Evolutionary conservation across 345 rosid genomes (phyloP), one percentile per base, ranked within the genome.

Genomic region (Cardamine resedifolia): DNA sequence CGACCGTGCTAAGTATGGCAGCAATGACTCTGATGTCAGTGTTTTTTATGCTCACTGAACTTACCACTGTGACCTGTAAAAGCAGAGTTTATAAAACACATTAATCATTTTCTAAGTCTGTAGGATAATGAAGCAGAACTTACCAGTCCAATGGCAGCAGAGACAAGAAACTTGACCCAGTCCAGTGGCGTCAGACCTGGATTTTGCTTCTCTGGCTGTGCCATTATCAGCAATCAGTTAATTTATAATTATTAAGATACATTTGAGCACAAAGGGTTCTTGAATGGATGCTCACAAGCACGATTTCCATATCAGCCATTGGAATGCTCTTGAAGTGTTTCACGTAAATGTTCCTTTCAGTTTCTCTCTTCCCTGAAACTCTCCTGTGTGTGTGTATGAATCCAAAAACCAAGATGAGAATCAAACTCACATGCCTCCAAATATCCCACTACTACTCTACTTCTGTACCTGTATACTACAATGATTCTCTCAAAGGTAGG

Each of bases 291-390:
- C 96, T 85, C 76, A 93, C 94, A 55, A 93, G 93, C 28, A 88
- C 98, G 34, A 93, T 88, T 73, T 93, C 97, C 97, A 88, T 62
- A 78, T 90, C 96, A 52, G 96, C 94, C 97, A 85, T 90, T 59
- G 96, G 93, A 59, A 90, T 90, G 73, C 80, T 85, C 61, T 84
- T 87, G 78, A 93, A 90, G 83, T 90, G 96, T 78, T 93, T 87
- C 69, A 90, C 79, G 15, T 83, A 84, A 33, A 90, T 72, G 47
- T 77, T 81, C 77, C 89, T 71, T 48, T 84, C 88, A 36, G 58
- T 49, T 49, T 88, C 81, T 8, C 10, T 66, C 64, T 77, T 82
- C 21, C 58, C 71, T 23, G 83, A 55, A 57, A 70, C 83, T 77
- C 77, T 71, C 84, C 95, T 92, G 84, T 58, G 39, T 63, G 24